Conservation (phyloP, 306 rosid genomes). For the Ceratonia siliqua region DNA sequence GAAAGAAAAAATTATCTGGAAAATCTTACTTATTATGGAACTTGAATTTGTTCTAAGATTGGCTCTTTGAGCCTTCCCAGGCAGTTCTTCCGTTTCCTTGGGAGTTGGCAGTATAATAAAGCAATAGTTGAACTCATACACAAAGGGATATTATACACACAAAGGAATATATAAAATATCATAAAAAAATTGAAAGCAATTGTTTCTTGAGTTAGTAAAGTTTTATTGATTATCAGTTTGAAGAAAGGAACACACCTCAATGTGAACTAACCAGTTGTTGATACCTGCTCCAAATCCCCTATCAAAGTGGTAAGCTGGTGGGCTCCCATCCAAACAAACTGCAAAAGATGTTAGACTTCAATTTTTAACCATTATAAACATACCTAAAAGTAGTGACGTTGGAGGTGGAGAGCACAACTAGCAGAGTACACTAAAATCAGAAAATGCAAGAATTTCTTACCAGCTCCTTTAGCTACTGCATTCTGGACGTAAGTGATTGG, state of each 20-base stretch:
- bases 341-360: conserved; percentile 35
- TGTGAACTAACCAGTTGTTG: conserved; percentile 75
- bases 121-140: background rate
- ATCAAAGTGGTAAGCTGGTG: conserved; percentile 88
- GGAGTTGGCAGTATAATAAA: background rate
- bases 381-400: conserved; percentile 4
- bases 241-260: conserved; percentile 72
- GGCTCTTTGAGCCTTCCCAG: background rate
- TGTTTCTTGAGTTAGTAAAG: conserved; percentile 16
- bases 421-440: conserved; percentile 4
- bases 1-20: background rate
- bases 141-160: background rate
- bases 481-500: conserved; percentile 62
- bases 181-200: background rate
- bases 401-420: background rate
- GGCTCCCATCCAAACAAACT: conserved; percentile 98
- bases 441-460: conserved; percentile 49
- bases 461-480: conserved; percentile 87
- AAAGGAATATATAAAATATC: background rate
- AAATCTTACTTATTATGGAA: background rate
- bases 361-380: conserved; percentile 6
- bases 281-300: conserved; percentile 78
- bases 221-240: conserved; percentile 5
- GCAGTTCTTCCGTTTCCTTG: background rate
- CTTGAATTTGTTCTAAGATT: background rate